Percentiles rank a stretch among this genome's conserved stretches.
These are phyloP conservation scores for Candida sanyiensis DNA, from an alignment of 805 yeast genomes.

Conservation along the genomic window DNA sequence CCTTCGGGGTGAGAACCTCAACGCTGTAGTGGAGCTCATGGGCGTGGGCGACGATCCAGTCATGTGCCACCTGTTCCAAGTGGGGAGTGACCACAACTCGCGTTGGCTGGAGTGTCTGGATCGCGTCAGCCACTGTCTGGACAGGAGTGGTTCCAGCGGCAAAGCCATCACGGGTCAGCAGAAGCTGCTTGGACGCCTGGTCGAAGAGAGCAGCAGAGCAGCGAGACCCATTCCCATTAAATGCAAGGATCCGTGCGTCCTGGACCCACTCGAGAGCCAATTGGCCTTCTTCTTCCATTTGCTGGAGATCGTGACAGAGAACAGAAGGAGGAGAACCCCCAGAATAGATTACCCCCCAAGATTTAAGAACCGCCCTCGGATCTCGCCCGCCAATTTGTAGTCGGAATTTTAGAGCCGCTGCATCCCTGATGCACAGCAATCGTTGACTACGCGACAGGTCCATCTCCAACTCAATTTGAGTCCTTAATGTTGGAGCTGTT, in stretches of 20 bases:
- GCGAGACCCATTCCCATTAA: neutral
- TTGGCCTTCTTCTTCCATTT: no score
- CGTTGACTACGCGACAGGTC: no score
- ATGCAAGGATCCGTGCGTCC: neutral
- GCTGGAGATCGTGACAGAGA: no score
- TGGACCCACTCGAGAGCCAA: no score
- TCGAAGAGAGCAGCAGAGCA: conserved; percentile 1
- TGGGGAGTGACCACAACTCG: conserved; percentile 1
- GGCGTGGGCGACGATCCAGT: neutral
- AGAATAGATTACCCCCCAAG: no score
- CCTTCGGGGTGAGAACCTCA: neutral
- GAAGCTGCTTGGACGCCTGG: neutral
- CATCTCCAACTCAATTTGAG: no score
- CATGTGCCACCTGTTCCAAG: neutral
- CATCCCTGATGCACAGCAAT: no score
- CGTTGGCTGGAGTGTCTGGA: conserved; percentile 1
- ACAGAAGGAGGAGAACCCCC: no score
- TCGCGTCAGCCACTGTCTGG: neutral
- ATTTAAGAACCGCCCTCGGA: no score
- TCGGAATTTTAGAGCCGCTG: no score
- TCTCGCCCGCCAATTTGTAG: no score
- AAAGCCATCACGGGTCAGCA: neutral
- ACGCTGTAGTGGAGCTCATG: neutral
- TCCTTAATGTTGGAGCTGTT: no score
- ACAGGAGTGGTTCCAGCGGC: conserved; percentile 1